Evolutionary conservation across 139 green algal genomes (phyloP), one percentile per base, ranked within the genome.

Genomic region (Gonium pectorale): DNA sequence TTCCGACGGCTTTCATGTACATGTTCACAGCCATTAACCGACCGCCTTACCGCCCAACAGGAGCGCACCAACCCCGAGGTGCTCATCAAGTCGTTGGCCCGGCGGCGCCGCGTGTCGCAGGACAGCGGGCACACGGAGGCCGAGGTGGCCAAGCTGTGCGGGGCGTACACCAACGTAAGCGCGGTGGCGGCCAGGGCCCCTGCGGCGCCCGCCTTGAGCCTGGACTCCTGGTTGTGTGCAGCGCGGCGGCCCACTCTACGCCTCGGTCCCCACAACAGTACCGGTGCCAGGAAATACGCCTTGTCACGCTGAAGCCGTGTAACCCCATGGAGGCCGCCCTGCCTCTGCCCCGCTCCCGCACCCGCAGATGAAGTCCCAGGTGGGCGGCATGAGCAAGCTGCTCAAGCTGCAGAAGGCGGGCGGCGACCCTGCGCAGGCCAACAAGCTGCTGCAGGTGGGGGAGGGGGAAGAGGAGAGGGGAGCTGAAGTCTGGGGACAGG

Each of bases 61-160:
- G 96, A 99, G 91, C 89, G 97, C 1, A 63, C 83, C 29, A 90
- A 95, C 69, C 97, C 97, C 0, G 96, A 99, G 49, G 79, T 99
- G 70, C 90, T 99, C 40, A 93, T 94, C 38, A 94, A 94, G 87
- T 92, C 73, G n/a, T 70, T 91, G 62, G 92, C 86, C 43, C 85
- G 94, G 56, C 81, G 91, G 60, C 83, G 92, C 44, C 91, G 94
- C 27, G 79, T 97, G 22, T 87, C 93, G 24, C 80, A 89, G 54
- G 94, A 91, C 51, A 83, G 72, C 26, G 95, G 94, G 0, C 80
- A 81, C 40, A 89, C 46, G 15, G 96, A 98, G 70, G 79, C 87
- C 41, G 92, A 98, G 31, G 93, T 97, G 40, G 69, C 88, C 1
- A 89, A 94, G 51, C 90, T 99, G 83, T 86, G 98, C 63, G 91